Base-by-base conservation (phyloP, 164 flowering plant species). In the Nymphaea colorata region DNA sequence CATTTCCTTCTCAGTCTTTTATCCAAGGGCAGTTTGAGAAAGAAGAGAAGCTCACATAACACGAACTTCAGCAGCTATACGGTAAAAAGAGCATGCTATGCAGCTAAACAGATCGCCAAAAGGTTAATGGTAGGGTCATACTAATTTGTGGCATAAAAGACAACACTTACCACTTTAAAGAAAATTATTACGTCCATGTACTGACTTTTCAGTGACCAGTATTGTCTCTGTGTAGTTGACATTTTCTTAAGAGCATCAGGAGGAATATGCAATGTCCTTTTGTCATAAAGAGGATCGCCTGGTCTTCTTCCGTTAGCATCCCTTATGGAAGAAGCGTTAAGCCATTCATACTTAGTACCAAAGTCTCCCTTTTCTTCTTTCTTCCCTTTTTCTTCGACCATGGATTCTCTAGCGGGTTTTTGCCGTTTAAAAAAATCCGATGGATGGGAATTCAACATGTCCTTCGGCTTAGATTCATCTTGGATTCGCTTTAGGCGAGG, bases 121-220 rank as follows among this genome's bases (percentile, higher is more conserved):
- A 25, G 1, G 36, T 25, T 45, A 45, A 45, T 10, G 11, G 53
- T 10, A 45, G 53, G 53, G 5, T 45, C 53, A 10, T 5, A n/a
- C 5, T 45, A 5, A 45, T 8, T 45, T 45, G 8, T 45, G 51
- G 51, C 51, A 45, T 8, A 45, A 45, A 4, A 1, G 53, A 5
- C 5, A 45, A 59, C 68, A 80, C 95, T 82, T 45, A 94, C 98
- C 93, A 94, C 97, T 91, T 94, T 91, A 72, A 91, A 94, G 86
- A 94, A 91, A 72, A 89, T 82, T 65, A 91, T 62, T 55, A 90
- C 85, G 77, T 94, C 99, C 96, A 94, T 91, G 65, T 91, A 94
- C 70, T 86, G 81, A 45, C 87, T 77, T 79, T 94, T 91, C 67
- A 83, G 83, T 69, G 72, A 79, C 99, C 99, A 94, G 61, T 91